Percentiles rank a stretch among this genome's conserved stretches.
These are phyloP conservation scores for Ambrosia trifida DNA, from an alignment of 129 eudicot species.

Conservation along the genomic window DNA sequence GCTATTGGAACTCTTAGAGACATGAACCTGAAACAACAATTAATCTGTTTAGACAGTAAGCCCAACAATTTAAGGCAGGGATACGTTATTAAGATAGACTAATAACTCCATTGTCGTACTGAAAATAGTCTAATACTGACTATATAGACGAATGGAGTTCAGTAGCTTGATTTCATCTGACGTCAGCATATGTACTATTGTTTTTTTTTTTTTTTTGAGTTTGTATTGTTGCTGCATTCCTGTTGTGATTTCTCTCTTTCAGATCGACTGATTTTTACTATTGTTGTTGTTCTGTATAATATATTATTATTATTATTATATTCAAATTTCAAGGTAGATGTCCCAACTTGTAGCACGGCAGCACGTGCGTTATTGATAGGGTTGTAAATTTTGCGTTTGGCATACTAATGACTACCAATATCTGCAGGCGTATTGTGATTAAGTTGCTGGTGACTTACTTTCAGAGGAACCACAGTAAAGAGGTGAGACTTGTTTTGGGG, in stretches of 20 bases:
- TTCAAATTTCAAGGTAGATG: not conserved
- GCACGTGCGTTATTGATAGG: not conserved
- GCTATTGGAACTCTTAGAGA: slow-evolving; percentile 5
- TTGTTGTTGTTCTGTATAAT: too few relatives aligned
- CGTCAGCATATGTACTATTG: slow-evolving; percentile 16
- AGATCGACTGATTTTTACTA: not conserved
- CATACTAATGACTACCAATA: slow-evolving; percentile 17
- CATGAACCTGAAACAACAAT: slow-evolving; percentile 14
- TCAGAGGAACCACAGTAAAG: slow-evolving; percentile 98
- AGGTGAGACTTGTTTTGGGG: slow-evolving; percentile 40
- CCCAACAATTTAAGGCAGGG: not conserved
- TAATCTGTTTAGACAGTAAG: not conserved
- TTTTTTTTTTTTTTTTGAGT: slow-evolving; percentile 12
- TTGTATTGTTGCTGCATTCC: slow-evolving; percentile 9
- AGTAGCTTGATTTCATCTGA: slow-evolving; percentile 8
- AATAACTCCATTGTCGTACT: not conserved
- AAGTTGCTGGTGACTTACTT: slow-evolving; percentile 97
- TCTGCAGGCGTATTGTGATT: slow-evolving; percentile 98
- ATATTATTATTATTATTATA: not conserved
- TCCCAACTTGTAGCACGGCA: not conserved
- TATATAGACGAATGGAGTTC: not conserved
- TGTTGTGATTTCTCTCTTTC: not conserved
- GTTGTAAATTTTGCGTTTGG: not conserved
- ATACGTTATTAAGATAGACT: too few relatives aligned
- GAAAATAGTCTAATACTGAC: not conserved